A percentile compares a stretch with the other conserved stretches of the same genome.
Evolutionary conservation across 345 rosid genomes (phyloP).

Genomic region (Heritiera fomes): DNA sequence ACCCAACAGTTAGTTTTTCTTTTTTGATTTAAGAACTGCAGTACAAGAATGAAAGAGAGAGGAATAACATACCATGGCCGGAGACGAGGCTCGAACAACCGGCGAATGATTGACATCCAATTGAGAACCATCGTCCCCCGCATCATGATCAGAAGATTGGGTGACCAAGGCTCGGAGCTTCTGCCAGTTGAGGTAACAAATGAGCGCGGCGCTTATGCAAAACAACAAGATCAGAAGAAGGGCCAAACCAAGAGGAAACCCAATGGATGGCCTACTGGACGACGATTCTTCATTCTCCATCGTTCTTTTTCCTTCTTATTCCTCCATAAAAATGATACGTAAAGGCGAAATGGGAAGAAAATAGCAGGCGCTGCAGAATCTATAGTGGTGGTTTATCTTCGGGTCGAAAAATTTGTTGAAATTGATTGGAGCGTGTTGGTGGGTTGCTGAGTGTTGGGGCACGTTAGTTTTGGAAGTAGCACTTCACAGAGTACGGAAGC

Average conservation of each 20-base stretch:
- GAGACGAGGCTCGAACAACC: background rate
- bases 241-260: conserved; percentile 44
- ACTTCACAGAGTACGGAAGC: conserved; percentile 2
- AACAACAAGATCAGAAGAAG: conserved; percentile 33
- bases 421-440: background rate
- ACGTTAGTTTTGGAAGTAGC: conserved; percentile 8
- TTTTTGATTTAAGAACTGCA: background rate
- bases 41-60: background rate
- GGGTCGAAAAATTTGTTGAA: background rate
- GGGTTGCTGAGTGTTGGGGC: conserved; percentile 11
- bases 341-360: background rate
- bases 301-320: background rate
- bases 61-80: background rate
- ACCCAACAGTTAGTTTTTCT: background rate
- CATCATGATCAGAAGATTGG: conserved; percentile 18
- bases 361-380: background rate
- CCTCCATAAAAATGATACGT: background rate
- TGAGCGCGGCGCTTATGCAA: conserved; percentile 30
- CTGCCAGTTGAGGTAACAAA: conserved; percentile 41
- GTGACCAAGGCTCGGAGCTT: conserved; percentile 24
- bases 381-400: background rate
- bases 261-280: conserved; percentile 29
- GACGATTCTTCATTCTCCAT: conserved; percentile 12
- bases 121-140: background rate
- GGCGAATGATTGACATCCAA: background rate